A percentile compares a stretch with the other conserved stretches of the same genome.
These are phyloP conservation scores for Colletotrichum sp. DNA, from an alignment of 2,329 filamentous ascomycete species.

Conservation along the genomic window DNA sequence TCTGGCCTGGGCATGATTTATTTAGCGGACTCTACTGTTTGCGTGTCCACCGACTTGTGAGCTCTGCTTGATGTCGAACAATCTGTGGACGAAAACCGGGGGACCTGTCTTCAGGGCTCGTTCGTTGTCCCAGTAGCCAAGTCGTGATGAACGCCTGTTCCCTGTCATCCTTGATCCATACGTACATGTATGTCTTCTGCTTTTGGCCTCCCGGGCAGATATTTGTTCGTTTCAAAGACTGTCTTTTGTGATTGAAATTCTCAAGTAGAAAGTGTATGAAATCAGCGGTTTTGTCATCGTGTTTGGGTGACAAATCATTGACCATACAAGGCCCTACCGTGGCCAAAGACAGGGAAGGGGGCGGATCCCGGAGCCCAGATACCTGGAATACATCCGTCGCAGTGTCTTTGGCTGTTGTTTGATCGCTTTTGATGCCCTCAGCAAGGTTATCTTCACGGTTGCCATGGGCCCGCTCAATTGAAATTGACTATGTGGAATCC, in stretches of 20 bases:
- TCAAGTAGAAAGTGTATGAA: background rate
- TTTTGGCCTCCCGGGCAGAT: background rate
- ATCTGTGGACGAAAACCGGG: rapidly evolving
- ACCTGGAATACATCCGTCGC: background rate
- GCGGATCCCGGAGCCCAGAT: background rate
- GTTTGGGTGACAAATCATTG: background rate
- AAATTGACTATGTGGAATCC: too few relatives aligned
- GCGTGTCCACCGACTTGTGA: rapidly evolving
- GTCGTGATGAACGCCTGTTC: rapidly evolving
- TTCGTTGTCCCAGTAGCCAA: rapidly evolving
- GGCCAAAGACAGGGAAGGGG: background rate
- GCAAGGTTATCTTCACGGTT: rapidly evolving
- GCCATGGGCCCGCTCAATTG: too few relatives aligned
- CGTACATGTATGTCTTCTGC: background rate
- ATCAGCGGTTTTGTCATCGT: background rate
- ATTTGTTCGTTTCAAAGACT: background rate
- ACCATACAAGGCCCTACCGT: background rate
- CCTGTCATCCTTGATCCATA: rapidly evolving
- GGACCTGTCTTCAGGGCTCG: background rate
- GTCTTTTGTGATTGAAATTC: background rate
- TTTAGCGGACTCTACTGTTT: background rate
- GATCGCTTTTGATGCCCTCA: too few relatives aligned
- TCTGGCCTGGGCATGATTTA: rapidly evolving
- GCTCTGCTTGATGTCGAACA: background rate
- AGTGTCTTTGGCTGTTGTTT: rapidly evolving